Conservation (phyloP, 2,329 filamentous ascomycete species). For the Colletotrichum lentis region DNA sequence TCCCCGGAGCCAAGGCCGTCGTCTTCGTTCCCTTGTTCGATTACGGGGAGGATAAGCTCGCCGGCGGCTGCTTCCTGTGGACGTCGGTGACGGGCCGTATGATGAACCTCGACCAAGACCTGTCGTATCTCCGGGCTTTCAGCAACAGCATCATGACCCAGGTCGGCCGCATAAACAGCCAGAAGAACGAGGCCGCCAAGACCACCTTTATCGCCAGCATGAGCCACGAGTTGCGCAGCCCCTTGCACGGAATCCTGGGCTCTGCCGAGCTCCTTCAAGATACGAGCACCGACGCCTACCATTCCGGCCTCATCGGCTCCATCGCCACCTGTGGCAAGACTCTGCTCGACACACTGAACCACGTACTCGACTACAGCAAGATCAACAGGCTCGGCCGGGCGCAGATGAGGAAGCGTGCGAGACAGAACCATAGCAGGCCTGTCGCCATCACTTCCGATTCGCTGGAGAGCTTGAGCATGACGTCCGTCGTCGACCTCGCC, state of each 20-base stretch:
- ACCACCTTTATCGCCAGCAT: constrained; percentile 67
- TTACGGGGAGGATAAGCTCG: constrained; percentile 47
- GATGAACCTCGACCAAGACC: constrained; percentile 49
- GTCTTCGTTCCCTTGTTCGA: constrained; percentile 50
- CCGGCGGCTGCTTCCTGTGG: constrained; percentile 50
- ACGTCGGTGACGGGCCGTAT: constrained; percentile 46
- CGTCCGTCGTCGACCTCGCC: constrained; percentile 46
- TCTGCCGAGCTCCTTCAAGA: constrained; percentile 60
- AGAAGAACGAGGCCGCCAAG: constrained; percentile 62
- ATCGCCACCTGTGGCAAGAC: constrained; percentile 58
- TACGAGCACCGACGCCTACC: constrained; percentile 49
- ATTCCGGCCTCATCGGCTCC: constrained; percentile 54
- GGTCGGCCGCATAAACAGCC: constrained; percentile 61
- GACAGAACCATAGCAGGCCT: constrained; percentile 38
- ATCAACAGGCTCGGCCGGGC: constrained; percentile 48
- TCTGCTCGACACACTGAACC: constrained; percentile 59
- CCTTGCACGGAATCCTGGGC: constrained; percentile 65
- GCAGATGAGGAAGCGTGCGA: constrained; percentile 39
- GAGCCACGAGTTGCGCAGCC: constrained; percentile 65
- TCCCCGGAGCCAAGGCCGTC: constrained; percentile 47
- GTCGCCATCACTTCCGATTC: constrained; percentile 43
- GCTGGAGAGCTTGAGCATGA: constrained; percentile 46
- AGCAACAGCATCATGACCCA: constrained; percentile 60
- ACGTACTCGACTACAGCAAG: constrained; percentile 56
- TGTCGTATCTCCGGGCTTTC: constrained; percentile 51